Evolutionary conservation across 306 rosid genomes (phyloP).

Genomic region (Malus fusca): DNA sequence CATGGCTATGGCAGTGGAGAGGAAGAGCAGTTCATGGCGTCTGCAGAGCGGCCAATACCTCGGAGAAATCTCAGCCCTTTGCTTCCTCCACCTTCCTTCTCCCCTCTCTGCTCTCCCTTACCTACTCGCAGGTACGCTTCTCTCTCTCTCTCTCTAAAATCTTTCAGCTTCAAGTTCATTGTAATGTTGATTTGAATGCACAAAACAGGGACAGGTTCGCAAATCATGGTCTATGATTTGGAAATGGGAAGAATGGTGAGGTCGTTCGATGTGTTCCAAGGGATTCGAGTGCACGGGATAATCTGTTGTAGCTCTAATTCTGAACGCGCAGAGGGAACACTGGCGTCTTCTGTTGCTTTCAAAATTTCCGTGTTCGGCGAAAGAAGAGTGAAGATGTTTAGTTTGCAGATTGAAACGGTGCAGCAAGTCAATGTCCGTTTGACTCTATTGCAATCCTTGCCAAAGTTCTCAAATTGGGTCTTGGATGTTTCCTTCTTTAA

Average conservation of each 20-base stretch:
- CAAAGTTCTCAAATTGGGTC: slow-evolving; percentile 71
- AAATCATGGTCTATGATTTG: slow-evolving; percentile 51
- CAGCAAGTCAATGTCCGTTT: slow-evolving; percentile 18
- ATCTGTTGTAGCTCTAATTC: slow-evolving; percentile 11
- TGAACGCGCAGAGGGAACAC: not conserved
- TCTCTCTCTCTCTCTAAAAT: not conserved
- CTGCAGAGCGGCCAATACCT: slow-evolving; percentile 59
- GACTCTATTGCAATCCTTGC: slow-evolving; percentile 42
- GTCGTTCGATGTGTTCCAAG: slow-evolving; percentile 63
- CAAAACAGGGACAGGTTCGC: slow-evolving; percentile 69
- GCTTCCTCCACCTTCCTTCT: slow-evolving; percentile 57
- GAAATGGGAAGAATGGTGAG: slow-evolving; percentile 33
- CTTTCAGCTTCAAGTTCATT: not conserved
- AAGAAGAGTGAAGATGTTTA: slow-evolving; percentile 57
- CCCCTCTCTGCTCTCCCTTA: slow-evolving; percentile 50
- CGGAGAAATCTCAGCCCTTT: slow-evolving; percentile 89
- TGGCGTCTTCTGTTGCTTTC: slow-evolving; percentile 8
- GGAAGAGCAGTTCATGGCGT: slow-evolving; percentile 35
- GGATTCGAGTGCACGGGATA: slow-evolving; percentile 88
- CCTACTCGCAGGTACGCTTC: slow-evolving; percentile 53
- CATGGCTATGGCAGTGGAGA: slow-evolving; percentile 17
- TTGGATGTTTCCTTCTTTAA: slow-evolving; percentile 75
- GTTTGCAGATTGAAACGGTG: slow-evolving; percentile 26
- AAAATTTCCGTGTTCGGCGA: slow-evolving; percentile 67
- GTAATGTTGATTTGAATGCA: not conserved